Evolutionary conservation across 495 filamentous ascomycete genomes (phyloP), one percentile per base, ranked within the genome.

Genomic region (Daldinia vernicosa): DNA sequence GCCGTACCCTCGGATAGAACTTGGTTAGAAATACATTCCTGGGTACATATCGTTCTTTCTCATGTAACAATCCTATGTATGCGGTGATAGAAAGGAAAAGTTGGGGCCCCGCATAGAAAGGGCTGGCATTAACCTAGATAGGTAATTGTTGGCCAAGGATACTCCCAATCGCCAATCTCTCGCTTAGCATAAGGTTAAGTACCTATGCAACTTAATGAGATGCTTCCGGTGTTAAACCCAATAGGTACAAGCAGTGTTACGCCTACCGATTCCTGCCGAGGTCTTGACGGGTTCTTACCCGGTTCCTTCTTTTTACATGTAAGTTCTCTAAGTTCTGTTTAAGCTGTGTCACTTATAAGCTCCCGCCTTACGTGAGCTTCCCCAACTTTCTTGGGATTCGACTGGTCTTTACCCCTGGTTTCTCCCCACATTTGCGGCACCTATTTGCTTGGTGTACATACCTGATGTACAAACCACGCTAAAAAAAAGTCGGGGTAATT

Each of bases 41-140:
- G 3, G 3, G 17, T 6, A 3, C 4, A 28, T 28, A 11, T 53
- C 30, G 14, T 60, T 47, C 15, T 12, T 57, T 65, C 40, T n/a
- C 39, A 69, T 58, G 66, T 63, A 69, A 70, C 60, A 35, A 43
- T 69, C 60, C 54, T 26, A 32, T 69, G 55, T 26, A 32, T 69
- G 55, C 51, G 28, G 51, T 56, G 11, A 27, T 17, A 24, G 39
- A 22, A 24, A 32, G n/a, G 22, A 24, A 43, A 57, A 70, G 47
- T 59, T 51, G 56, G 57, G 56, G 50, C 50, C 62, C 51, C 62
- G 62, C 68, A 51, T n/a, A 8, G 26, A 51, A 61, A 24, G 30
- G 33, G 51, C 14, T 3, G 9, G 9, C 3, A 37, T 55, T 64
- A 70, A 65, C 67, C 22, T 0, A 30, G 22, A 35, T 3, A 22